Conservation (phyloP, 495 filamentous ascomycete genomes). For the Neurospora hispaniola region DNA sequence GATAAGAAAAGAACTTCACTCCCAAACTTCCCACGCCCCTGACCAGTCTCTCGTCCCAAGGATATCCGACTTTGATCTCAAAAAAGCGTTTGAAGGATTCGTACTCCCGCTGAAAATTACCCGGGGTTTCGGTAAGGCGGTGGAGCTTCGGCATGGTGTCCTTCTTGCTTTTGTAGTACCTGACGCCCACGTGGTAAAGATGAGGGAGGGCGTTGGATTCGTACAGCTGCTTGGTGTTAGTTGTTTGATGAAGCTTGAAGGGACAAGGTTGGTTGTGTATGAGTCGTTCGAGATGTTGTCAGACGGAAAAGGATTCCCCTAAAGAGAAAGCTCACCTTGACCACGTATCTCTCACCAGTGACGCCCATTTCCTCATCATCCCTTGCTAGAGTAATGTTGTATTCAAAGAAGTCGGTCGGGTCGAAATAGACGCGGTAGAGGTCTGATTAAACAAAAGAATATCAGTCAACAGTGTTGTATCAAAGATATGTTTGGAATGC, state of each 20-base stretch:
- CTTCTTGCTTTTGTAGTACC: conserved; percentile 23
- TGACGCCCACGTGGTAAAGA: conserved; percentile 31
- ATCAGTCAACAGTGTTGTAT: background rate
- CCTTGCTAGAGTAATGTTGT: conserved; percentile 22
- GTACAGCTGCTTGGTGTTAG: conserved; percentile 25
- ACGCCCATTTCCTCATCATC: conserved; percentile 13
- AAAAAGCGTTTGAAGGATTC: conserved; percentile 46
- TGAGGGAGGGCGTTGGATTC: conserved; percentile 35
- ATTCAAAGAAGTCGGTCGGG: conserved; percentile 20
- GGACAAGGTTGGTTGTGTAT: background rate
- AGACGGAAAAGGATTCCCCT: background rate
- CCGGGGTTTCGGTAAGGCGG: conserved; percentile 13
- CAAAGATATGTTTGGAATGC: no score
- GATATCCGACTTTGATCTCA: conserved; percentile 38
- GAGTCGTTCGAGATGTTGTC: background rate
- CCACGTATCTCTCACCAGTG: conserved; percentile 21
- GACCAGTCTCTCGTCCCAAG: conserved; percentile 43
- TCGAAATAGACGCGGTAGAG: conserved; percentile 24
- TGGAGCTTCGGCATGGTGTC: conserved; percentile 16
- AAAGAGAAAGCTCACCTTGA: conserved; percentile 19
- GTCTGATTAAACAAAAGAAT: background rate
- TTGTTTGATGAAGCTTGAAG: background rate
- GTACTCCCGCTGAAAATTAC: conserved; percentile 26
- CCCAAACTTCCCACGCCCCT: conserved; percentile 2
- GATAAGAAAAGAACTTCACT: conserved; percentile 19